Evolutionary conservation across 208 protist species (phyloP).

Genomic region (Acanthamoeba royreba): DNA sequence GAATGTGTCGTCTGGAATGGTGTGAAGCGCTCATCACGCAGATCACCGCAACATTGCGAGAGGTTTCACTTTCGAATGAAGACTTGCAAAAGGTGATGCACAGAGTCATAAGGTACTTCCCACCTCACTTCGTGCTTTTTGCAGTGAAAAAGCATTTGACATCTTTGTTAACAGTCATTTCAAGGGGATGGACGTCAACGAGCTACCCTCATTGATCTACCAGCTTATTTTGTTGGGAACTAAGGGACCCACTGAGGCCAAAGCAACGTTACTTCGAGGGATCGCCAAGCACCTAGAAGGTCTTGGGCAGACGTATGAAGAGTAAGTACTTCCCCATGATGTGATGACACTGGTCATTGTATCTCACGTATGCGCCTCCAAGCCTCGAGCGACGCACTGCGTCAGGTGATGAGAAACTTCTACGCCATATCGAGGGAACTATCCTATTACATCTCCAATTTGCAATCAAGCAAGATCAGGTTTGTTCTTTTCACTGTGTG

Average conservation of each 20-base stretch:
- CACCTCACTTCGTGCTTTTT: too few species aligned
- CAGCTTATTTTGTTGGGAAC: conserved; percentile 13
- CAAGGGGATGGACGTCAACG: background rate
- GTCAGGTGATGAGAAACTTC: background rate
- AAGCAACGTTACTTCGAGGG: background rate
- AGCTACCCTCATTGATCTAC: conserved; percentile 41
- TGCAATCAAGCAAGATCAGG: background rate
- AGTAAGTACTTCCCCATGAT: background rate
- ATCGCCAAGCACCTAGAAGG: conserved; percentile 21
- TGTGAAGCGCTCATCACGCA: background rate
- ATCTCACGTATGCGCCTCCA: too few species aligned
- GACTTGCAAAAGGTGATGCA: background rate
- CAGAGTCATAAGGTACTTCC: background rate
- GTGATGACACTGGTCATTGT: too few species aligned
- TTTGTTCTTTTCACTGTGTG: too few species aligned
- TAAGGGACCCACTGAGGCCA: background rate
- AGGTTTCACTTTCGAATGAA: background rate
- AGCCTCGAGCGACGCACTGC: background rate
- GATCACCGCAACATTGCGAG: background rate
- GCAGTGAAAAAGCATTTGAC: too few species aligned
- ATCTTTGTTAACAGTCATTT: conserved; percentile 33
- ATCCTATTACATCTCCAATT: background rate
- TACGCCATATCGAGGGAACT: background rate
- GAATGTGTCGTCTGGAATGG: background rate
- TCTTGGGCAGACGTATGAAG: background rate